Base-by-base conservation (phyloP, 2,329 filamentous ascomycete genomes). In the Thelonectria discophora region DNA sequence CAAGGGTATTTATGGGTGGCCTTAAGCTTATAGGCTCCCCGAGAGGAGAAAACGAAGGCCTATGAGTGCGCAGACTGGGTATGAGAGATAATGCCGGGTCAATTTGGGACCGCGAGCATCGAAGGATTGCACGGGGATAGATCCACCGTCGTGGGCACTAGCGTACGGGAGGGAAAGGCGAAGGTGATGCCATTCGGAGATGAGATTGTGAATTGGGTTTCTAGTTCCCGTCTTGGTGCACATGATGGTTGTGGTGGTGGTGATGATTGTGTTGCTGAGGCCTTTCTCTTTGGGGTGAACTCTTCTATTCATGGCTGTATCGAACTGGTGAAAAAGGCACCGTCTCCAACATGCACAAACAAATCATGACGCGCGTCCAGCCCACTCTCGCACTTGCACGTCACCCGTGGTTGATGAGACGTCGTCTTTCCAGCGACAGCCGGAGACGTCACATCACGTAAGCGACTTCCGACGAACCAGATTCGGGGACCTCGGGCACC, bases 401-500 rank as follows among this genome's bases (percentile, higher is more conserved):
- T 15, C 3, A 27, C 11, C 9, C 24, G 12, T 30, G 7, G 27
- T 30, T 30, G 27, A 30, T 8, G 7, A 30, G 27, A 30, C 27
- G 37, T 48, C 32, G 49, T 21, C 40, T 20, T 47, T 34, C 7
- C 12, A 12, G 48, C 55, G 49, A 58, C 4, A 30, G 27, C 48
- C 32, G 21, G 27, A 18, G 12, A 32, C 17, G 17, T 24, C 24
- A 4, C 24, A n/a, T 17, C 9, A 58, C 37, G 20, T 53, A 32
- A 49, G 42, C 43, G 27, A 34, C 50, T 43, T 48, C 50, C 37
- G 37, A 15, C n/a, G 27, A 30, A 30, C 12, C 15, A 17, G 17
- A 24, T 20, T 40, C 58, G 58, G 58, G 46, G 46, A 61, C 58
- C 58, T 61, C 58, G 58, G 58, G 11, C 47, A 61, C 58, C 53